Evolutionary conservation across 2,329 filamentous ascomycete species (phyloP), one percentile per base, ranked within the genome.

Genomic region (Sarocladium brachiariae): DNA sequence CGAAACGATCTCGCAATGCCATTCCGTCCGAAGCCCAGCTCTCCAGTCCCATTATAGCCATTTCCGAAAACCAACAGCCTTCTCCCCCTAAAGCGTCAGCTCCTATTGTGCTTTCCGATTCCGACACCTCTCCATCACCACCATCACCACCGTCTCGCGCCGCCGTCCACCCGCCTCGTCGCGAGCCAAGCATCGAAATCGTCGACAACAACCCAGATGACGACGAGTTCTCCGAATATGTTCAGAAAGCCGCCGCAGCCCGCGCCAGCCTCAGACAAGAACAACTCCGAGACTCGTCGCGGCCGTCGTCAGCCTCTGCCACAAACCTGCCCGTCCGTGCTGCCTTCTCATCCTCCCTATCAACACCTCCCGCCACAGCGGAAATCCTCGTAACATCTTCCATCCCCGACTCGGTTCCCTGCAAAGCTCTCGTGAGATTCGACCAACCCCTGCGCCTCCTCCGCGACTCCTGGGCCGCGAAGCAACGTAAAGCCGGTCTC

Each of bases 401-500:
- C 2, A 76, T 96, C 5, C 72, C 77, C 1, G 72, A 74, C 39
- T 79, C 86, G 0, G 76, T 70, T 21, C 68, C 79, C 19, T 63
- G 49, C 8, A 62, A 89, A 25, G 70, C 88, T 49, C 82, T 77
- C 47, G 80, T 87, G 34, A 81, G 80, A 57, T 74, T 88, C 53
- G 80, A 78, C 30, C 86, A 88, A 60, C 73, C 77, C 2, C 70
- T 96, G 5, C 77, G 78, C 53, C 71, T 86, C 51, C 80, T 91
- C 5, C 78, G 84, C 37, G 64, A 80, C 33, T 80, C 78, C 11
- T 96, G 89, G 87, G 80, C 86, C 58, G 68, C 72, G 11, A 74
- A 75, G 50, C 84, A 91, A 61, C 65, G 64, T 1, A 76, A 65
- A 24, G 49, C 70, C 13, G 49, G 41, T 9, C 58, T 74, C 7